Evolutionary conservation across 2,329 filamentous ascomycete species (phyloP), one percentile per base, ranked within the genome.

Genomic region (Epichloe typhina): DNA sequence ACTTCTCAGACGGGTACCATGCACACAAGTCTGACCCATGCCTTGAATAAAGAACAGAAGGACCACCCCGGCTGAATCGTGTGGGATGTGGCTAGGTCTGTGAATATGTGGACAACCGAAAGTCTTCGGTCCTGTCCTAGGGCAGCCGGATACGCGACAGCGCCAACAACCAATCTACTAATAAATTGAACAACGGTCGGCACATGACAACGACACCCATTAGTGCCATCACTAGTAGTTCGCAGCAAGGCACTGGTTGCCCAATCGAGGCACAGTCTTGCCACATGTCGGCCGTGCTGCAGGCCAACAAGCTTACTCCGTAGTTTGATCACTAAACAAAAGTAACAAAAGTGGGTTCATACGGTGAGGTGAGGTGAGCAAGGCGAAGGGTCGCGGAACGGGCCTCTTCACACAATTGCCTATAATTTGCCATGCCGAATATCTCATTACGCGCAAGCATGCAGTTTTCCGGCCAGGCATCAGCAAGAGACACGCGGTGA

Each of bases 81-180:
- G 47, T 49, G 47, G 33, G 40, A 49, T 40, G 21, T 43, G 46
- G 46, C 40, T 44, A 40, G 40, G 40, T 44, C 33, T 35, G 12
- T 15, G n/a, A 6, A 36, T 26, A 2, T 31, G 33, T 21, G 19
- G 8, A 43, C 51, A 47, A 51, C 51, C 54, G 54, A 56, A 53
- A 55, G 35, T 51, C 47, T 48, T 56, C 54, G 54, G 54, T 33
- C 19, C 36, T 6, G 37, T 41, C 15, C 4, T n/a, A 41, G 39
- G 38, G 15, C 19, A 26, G 11, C 26, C 6, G n/a, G 21, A 21
- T 15, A 39, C 11, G 38, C 46, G n/a, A n/a, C 21, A 36, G 21
- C 35, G 26, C 38, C 19, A 47, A 35, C 45, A 31, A 47, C 45
- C 21, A 39, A 38, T 47, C 13, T 15, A 38, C 35, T 36, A 23